Evolutionary conservation across 441 rosid species (phyloP).

Genomic region (Euphorbia schlechtendalii): DNA sequence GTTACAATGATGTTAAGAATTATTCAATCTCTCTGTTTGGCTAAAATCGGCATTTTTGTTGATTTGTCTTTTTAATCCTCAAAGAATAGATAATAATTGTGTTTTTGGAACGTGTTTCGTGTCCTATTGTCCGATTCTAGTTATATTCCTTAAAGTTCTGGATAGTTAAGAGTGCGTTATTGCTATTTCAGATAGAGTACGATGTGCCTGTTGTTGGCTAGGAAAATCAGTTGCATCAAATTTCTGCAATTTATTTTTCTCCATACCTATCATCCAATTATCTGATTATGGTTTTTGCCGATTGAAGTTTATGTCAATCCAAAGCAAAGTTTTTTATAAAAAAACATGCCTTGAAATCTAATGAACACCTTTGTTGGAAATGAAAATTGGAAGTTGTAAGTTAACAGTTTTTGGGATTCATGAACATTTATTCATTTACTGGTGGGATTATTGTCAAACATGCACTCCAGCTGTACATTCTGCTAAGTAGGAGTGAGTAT

Average conservation of each 20-base stretch:
- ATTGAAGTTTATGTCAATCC: not conserved
- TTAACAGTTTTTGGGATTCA: constrained; percentile 12
- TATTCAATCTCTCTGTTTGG: too few relatives aligned
- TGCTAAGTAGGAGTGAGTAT: constrained; percentile 19
- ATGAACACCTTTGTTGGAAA: not conserved
- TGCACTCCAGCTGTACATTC: constrained; percentile 10
- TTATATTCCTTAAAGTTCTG: not conserved
- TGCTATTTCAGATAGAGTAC: not conserved
- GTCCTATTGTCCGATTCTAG: not conserved
- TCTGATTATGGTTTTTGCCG: not conserved
- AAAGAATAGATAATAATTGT: too few relatives aligned
- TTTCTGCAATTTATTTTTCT: not conserved
- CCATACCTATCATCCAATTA: not conserved
- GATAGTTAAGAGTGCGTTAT: not conserved
- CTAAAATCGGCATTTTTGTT: too few relatives aligned
- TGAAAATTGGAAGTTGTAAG: not conserved
- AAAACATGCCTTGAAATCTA: not conserved
- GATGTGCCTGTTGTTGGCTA: not conserved
- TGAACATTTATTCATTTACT: constrained; percentile 3
- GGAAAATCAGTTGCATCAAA: too few relatives aligned
- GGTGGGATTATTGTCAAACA: constrained; percentile 18
- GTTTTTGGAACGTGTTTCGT: not conserved
- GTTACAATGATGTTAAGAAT: too few relatives aligned
- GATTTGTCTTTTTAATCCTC: too few relatives aligned
- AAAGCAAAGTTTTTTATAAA: constrained; percentile 11